Evolutionary conservation across 306 rosid species (phyloP).

Genomic region (Erythrophleum fordii): DNA sequence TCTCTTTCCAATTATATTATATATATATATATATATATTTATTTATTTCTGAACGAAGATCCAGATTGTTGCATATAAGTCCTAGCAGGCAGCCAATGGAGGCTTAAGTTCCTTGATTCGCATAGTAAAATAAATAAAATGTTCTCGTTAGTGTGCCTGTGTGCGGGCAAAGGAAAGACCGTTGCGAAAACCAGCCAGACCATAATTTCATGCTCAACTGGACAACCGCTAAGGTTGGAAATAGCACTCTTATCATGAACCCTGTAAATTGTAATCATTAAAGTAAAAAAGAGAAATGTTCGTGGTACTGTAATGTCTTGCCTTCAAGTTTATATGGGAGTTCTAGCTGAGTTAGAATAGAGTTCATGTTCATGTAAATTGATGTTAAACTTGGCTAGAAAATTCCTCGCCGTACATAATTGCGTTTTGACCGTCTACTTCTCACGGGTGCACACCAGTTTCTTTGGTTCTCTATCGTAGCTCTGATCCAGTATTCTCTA

Average conservation of each 20-base stretch:
- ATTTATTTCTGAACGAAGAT: too few species aligned
- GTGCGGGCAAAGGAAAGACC: background rate
- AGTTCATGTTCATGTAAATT: background rate
- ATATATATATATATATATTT: too few species aligned
- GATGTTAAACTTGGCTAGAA: slow-evolving; percentile 12
- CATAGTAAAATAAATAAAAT: background rate
- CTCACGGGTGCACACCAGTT: slow-evolving; percentile 51
- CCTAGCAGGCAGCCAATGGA: too few species aligned
- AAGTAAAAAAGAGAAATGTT: background rate
- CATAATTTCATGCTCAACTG: background rate
- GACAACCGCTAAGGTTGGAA: too few species aligned
- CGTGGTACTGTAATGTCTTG: background rate
- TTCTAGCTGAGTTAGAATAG: background rate
- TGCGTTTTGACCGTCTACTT: slow-evolving; percentile 53
- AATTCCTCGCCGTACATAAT: slow-evolving; percentile 35
- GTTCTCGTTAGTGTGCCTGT: background rate
- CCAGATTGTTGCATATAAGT: too few species aligned
- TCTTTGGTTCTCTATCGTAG: slow-evolving; percentile 43
- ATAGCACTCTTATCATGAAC: too few species aligned
- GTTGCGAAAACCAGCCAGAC: background rate
- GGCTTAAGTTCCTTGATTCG: background rate
- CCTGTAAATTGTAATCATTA: too few species aligned
- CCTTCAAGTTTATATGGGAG: background rate
- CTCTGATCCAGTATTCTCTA: slow-evolving; percentile 59
- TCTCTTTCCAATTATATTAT: too few species aligned